Conservation (phyloP, 2,329 filamentous ascomycete species). For the Fusarium ambrosium region DNA sequence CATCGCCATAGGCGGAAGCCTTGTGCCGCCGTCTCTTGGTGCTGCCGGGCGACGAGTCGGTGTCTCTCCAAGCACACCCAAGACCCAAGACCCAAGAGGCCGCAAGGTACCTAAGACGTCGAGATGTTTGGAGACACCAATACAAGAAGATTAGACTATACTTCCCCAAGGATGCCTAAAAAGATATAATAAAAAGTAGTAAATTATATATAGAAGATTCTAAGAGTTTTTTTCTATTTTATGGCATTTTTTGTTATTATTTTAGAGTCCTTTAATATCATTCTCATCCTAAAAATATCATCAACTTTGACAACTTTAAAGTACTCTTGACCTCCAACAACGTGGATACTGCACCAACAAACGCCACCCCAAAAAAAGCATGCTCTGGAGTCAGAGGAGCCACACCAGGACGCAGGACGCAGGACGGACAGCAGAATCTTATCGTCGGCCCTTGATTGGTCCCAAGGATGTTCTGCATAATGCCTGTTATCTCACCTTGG, state of each 20-base stretch:
- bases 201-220: background rate
- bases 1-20: constrained; percentile 24
- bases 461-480: constrained; percentile 50
- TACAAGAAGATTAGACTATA: background rate
- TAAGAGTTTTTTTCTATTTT: background rate
- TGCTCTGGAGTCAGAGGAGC: constrained; percentile 22
- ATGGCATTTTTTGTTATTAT: background rate
- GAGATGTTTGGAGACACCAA: background rate
- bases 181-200: background rate
- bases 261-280: background rate
- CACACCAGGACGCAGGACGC: constrained; percentile 26
- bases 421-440: constrained; percentile 41
- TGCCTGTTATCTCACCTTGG: constrained; percentile 50
- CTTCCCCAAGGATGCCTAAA: background rate
- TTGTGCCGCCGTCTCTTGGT: constrained; percentile 31
- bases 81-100: background rate
- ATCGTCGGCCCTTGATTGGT: constrained; percentile 50
- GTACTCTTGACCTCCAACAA: background rate
- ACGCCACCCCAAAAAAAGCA: constrained; percentile 44
- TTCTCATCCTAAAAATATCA: background rate
- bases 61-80: constrained; percentile 31
- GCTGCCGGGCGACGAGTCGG: constrained; percentile 30
- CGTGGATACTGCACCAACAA: constrained; percentile 8
- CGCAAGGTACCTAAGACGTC: background rate
- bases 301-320: background rate